Conservation (phyloP, 257 asterid species). For the Salvia splendens region DNA sequence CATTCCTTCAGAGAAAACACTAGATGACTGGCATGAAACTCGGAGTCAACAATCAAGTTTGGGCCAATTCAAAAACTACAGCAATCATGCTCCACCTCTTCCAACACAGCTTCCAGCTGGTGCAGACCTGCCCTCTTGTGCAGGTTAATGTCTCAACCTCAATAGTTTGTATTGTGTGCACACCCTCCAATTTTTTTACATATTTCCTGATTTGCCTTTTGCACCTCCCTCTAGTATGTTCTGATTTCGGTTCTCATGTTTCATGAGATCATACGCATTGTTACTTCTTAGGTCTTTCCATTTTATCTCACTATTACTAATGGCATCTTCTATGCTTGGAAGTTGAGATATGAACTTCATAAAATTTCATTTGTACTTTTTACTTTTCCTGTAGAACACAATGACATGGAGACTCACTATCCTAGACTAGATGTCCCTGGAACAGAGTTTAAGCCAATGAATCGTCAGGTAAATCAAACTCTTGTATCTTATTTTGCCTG, state of each 20-base stretch:
- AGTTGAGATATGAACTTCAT: background rate
- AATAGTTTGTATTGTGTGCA: conserved; percentile 2
- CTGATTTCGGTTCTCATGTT: conserved; percentile 17
- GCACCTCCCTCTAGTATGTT: conserved; percentile 2
- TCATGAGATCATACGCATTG: conserved; percentile 18
- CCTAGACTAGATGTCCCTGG: conserved; percentile 77
- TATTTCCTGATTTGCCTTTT: conserved; percentile 3
- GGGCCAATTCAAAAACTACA: conserved; percentile 58
- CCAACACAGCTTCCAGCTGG: conserved; percentile 91
- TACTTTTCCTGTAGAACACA: conserved; percentile 53
- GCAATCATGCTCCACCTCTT: conserved; percentile 60
- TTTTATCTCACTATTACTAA: conserved; percentile 13
- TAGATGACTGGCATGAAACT: conserved; percentile 57
- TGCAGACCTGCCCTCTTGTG: conserved; percentile 90
- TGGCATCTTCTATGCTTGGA: background rate
- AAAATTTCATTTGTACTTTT: background rate
- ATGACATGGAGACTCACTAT: conserved; percentile 75
- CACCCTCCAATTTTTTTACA: background rate
- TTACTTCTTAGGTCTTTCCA: conserved; percentile 17
- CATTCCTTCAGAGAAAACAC: conserved; percentile 51
- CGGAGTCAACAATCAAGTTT: conserved; percentile 53
- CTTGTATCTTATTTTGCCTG: conserved; percentile 6
- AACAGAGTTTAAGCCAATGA: conserved; percentile 57
- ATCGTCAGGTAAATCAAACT: conserved; percentile 57
- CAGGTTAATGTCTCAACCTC: conserved; percentile 54